These are phyloP conservation scores for Phytophthora boehmeriae DNA, from an alignment of 352 stramenopile species.

Conservation along the genomic window DNA sequence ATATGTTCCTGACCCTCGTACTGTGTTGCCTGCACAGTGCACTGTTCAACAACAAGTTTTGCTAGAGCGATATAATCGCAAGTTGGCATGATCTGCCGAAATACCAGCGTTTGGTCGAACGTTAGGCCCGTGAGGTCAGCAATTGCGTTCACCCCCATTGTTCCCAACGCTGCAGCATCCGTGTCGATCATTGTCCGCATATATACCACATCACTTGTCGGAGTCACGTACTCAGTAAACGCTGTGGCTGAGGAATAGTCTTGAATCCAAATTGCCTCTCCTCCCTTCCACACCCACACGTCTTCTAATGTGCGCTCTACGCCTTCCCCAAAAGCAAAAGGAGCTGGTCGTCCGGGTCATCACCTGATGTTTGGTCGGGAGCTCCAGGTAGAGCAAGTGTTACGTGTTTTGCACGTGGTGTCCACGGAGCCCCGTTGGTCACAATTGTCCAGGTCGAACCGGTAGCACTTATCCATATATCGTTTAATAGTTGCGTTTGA, in stretches of 20 bases:
- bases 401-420: conserved; percentile 59
- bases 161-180: conserved; percentile 58
- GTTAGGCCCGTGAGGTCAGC: conserved; percentile 70
- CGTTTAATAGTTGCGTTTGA: conserved; percentile 55
- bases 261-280: conserved; percentile 38
- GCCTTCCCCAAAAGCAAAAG: conserved; percentile 70
- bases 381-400: conserved; percentile 46
- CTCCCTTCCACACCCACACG: conserved; percentile 68
- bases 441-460: conserved; percentile 52
- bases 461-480: conserved; percentile 66
- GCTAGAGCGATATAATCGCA: conserved; percentile 77
- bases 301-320: conserved; percentile 62
- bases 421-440: conserved; percentile 43
- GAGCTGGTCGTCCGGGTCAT: conserved; percentile 56
- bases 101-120: conserved; percentile 52
- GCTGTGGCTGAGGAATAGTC: conserved; percentile 50
- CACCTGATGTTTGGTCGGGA: conserved; percentile 43
- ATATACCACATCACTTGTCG: conserved; percentile 51
- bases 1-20: conserved; percentile 59
- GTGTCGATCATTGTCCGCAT: conserved; percentile 55
- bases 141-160: conserved; percentile 77
- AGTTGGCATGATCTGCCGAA: conserved; percentile 63
- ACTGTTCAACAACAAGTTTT: conserved; percentile 60
- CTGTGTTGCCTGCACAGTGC: conserved; percentile 46
- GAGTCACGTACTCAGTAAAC: conserved; percentile 47